Base-by-base conservation (phyloP, 2,329 filamentous ascomycete species). In the Tolypocladium cylindrosporum region DNA sequence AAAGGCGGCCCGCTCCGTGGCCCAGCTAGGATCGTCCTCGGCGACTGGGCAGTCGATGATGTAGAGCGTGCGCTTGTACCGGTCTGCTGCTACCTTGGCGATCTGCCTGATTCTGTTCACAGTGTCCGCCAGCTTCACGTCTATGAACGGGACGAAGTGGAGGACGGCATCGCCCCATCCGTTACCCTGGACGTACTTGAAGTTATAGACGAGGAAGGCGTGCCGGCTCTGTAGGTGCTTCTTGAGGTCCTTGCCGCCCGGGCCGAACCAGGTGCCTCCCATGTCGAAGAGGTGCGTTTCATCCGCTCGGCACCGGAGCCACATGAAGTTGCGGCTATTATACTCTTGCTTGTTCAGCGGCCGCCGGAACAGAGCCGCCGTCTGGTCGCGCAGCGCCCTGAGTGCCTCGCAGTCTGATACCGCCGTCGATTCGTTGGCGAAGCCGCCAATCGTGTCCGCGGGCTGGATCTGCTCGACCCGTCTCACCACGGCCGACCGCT, bases 261-360 rank as follows among this genome's bases (percentile, higher is more conserved):
- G 6, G 34, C 34, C 54, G n/a, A 45, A 45, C 54, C 54, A 55
- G 34, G 11, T 45, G 41, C 54, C 54, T 1, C 55, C 55, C 43
- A 50, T 24, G 21, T 56, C 43, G 42, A 40, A 56, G 3, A 9
- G 11, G 10, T 39, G 21, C 1, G 6, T 19, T 8, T 1, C 0
- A 2, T 19, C 45, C 13, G 21, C n/a, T 13, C 55, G 45, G 45
- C 48, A 57, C 37, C 55, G 36, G 9, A 57, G 1, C 55, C 55
- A 53, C 45, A 57, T 57, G 37, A 57, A 57, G 39, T 57, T 42
- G 48, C 55, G 55, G 16, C 6, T 21, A 24, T 53, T 34, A 37
- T 57, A 53, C 37, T 53, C 48, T 21, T 36, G 1, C n/a, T 13
- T n/a, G 16, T 4, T 52, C 7, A 52, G 48, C n/a, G 16, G 13